Evolutionary conservation across 805 yeast species (phyloP).

Genomic region (Saccharomycopsis microspora): DNA sequence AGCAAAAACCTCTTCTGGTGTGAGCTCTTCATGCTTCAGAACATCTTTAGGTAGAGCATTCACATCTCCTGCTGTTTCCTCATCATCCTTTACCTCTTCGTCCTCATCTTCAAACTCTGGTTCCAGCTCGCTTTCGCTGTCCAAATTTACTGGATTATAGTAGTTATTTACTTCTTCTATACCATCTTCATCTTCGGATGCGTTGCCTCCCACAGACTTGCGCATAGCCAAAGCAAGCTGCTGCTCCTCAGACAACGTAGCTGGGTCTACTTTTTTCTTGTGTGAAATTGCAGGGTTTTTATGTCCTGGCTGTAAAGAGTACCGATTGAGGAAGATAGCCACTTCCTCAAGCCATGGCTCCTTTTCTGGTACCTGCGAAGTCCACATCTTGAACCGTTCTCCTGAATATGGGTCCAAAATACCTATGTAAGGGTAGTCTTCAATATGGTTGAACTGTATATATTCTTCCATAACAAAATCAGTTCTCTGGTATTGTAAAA

Average conservation of each 20-base stretch:
- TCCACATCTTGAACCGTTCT: constrained; percentile 74
- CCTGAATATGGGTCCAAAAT: constrained; percentile 94
- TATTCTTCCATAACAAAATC: constrained; percentile 67
- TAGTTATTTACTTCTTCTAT: constrained; percentile 2
- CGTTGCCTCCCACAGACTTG: constrained; percentile 8
- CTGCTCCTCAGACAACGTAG: constrained; percentile 66
- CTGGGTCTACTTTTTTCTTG: constrained; percentile 50
- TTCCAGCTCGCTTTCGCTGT: constrained; percentile 9
- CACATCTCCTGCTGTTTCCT: constrained; percentile 9
- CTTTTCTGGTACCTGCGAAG: constrained; percentile 43
- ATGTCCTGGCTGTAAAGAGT: constrained; percentile 51
- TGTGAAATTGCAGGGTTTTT: constrained; percentile 31
- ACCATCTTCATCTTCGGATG: constrained; percentile 18
- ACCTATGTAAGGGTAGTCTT: constrained; percentile 76
- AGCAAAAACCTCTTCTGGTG: constrained; percentile 35
- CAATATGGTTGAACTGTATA: constrained; percentile 58
- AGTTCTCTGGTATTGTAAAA: constrained; percentile 76
- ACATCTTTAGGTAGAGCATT: constrained; percentile 17
- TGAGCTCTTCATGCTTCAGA: constrained; percentile 16
- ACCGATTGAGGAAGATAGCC: constrained; percentile 53
- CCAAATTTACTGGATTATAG: constrained; percentile 12
- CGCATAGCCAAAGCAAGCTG: constrained; percentile 68
- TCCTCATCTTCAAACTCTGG: constrained; percentile 16
- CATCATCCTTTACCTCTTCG: constrained; percentile 17
- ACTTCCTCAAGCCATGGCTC: constrained; percentile 57